Evolutionary conservation across 257 asterid genomes (phyloP).

Genomic region (Linaria vulgaris): DNA sequence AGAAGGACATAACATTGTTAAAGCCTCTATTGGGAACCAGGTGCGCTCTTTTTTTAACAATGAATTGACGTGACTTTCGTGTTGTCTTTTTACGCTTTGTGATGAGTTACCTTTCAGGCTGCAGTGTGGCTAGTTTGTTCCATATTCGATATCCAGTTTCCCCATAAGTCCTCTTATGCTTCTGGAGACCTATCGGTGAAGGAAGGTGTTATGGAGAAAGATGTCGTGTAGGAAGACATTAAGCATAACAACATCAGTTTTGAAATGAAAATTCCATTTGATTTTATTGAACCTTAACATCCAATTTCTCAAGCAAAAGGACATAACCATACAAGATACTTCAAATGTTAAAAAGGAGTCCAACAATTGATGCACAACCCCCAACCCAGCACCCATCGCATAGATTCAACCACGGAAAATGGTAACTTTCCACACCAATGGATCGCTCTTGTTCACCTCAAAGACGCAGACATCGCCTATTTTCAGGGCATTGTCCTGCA

Average conservation of each 20-base stretch:
- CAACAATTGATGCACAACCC: no score
- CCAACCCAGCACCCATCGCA: no score
- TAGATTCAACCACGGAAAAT: conserved; percentile 18
- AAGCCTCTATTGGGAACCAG: conserved; percentile 69
- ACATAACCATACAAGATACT: no score
- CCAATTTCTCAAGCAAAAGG: no score
- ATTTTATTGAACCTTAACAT: no score
- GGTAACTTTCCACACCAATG: conserved; percentile 5
- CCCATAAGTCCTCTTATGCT: conserved; percentile 42
- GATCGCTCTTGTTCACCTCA: conserved; percentile 8
- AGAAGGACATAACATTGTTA: conserved; percentile 47
- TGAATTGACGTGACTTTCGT: background rate
- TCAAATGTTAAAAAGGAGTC: no score
- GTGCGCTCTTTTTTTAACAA: conserved; percentile 29
- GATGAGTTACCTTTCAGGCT: conserved; percentile 36
- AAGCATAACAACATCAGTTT: no score
- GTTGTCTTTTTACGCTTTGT: background rate
- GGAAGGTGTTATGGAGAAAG: no score
- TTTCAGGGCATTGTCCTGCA: conserved; percentile 22
- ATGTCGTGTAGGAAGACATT: no score
- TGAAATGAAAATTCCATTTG: no score
- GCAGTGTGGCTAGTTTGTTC: conserved; percentile 65
- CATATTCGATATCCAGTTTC: conserved; percentile 60
- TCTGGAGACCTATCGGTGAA: conserved; percentile 33
- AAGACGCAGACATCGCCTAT: conserved; percentile 29